Conservation (phyloP, 257 asterid genomes). For the Rauvolfia tetraphylla region DNA sequence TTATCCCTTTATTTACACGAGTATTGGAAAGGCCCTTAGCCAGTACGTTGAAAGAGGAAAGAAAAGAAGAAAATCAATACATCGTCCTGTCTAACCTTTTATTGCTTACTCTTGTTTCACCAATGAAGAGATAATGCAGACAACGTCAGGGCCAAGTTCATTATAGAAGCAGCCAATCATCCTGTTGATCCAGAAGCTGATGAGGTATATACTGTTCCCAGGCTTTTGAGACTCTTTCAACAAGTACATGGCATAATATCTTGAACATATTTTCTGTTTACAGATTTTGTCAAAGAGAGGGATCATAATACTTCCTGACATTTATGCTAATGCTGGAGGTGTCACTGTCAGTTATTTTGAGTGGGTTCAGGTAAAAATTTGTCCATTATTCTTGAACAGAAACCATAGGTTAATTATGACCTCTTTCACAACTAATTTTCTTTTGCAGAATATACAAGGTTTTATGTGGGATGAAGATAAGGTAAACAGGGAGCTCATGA, state of each 20-base stretch:
- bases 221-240: conserved; percentile 4
- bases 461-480: conserved; percentile 89
- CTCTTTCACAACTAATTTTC: background rate
- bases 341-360: conserved; percentile 92
- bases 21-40: background rate
- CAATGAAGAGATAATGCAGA: conserved; percentile 72
- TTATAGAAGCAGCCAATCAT: conserved; percentile 90
- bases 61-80: background rate
- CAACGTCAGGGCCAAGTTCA: conserved; percentile 63
- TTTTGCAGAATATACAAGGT: conserved; percentile 77
- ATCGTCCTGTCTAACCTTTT: background rate
- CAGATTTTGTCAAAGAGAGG: conserved; percentile 85
- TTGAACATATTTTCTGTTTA: conserved; percentile 12
- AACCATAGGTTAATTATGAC: background rate
- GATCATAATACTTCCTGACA: conserved; percentile 72
- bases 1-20: background rate
- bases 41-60: background rate
- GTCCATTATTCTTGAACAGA: background rate
- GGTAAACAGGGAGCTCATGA: conserved; percentile 63
- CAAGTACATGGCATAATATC: background rate
- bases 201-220: conserved; percentile 47
- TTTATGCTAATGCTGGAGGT: conserved; percentile 89
- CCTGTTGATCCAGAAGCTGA: conserved; percentile 96
- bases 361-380: conserved; percentile 80
- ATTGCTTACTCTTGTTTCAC: conserved; percentile 9